phyloP scores from a whole-genome alignment of 306 rosid genomes.

The Alnus glutinosa region DNA sequence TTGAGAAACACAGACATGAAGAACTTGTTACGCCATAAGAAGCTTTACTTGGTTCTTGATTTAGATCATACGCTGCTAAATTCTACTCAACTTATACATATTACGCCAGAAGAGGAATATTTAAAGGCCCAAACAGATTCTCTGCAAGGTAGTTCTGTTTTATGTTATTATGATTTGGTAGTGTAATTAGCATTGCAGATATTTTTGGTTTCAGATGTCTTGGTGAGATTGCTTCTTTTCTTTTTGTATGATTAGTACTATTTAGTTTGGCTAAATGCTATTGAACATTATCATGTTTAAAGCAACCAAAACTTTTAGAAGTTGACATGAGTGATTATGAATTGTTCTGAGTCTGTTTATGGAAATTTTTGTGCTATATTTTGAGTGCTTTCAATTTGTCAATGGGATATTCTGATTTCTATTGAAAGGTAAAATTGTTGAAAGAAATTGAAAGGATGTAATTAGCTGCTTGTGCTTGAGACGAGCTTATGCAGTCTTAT shows the following conservation, averaged over 20 bases:
- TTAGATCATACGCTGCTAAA: slow-evolving; percentile 85
- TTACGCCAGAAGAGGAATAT: slow-evolving; percentile 64
- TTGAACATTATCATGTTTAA: neutral
- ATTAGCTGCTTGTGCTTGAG: neutral
- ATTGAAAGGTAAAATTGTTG: neutral
- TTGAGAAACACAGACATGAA: slow-evolving; percentile 67
- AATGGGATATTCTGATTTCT: neutral
- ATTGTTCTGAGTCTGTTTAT: neutral
- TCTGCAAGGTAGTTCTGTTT: slow-evolving; percentile 49
- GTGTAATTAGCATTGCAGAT: slow-evolving; percentile 16
- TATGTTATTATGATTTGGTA: slow-evolving; percentile 22
- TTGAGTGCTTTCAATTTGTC: neutral
- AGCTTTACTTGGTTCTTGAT: slow-evolving; percentile 83
- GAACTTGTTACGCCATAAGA: slow-evolving; percentile 49
- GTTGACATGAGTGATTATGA: neutral
- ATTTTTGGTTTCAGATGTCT: neutral
- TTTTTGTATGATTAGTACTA: neutral
- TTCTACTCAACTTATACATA: slow-evolving; percentile 55
- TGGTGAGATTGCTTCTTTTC: neutral
- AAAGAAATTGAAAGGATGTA: neutral
- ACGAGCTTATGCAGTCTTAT: no score
- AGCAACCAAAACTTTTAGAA: neutral
- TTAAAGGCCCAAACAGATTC: slow-evolving; percentile 61
- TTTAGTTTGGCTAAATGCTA: neutral
- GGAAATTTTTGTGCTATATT: neutral